Conservation (phyloP, 192 early-diverging fungal genomes). For the Coemansia asiatica region DNA sequence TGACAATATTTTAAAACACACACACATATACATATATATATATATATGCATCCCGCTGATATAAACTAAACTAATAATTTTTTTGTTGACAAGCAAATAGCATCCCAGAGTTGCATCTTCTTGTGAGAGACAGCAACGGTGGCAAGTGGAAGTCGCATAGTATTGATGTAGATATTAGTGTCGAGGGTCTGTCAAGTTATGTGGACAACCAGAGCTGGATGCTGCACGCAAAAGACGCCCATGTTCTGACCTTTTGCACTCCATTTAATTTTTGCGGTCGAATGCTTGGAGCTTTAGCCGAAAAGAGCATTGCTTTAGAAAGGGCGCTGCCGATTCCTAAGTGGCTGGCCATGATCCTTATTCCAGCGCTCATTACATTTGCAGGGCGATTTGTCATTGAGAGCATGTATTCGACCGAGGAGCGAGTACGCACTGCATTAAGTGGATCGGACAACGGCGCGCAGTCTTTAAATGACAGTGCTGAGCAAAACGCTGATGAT, state of each 20-base stretch:
- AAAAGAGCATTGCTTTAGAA: conserved; percentile 30
- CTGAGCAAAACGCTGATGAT: not conserved
- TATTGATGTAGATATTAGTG: conserved; percentile 8
- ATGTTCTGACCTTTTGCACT: conserved; percentile 22
- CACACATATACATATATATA: too few species aligned
- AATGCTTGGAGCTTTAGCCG: conserved; percentile 30
- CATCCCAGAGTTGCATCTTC: conserved; percentile 37
- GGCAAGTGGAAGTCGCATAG: conserved; percentile 33
- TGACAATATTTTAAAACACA: not conserved
- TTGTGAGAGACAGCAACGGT: conserved; percentile 20
- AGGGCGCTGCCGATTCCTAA: conserved; percentile 33
- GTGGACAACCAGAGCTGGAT: conserved; percentile 19
- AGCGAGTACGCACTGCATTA: conserved; percentile 3
- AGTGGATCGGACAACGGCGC: not conserved
- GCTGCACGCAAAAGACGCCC: not conserved
- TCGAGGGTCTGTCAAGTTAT: conserved; percentile 22
- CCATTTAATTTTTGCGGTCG: conserved; percentile 49
- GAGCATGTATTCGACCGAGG: conserved; percentile 40
- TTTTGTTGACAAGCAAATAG: conserved; percentile 18
- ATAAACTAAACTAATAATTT: not conserved
- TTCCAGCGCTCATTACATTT: conserved; percentile 40
- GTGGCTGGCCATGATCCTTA: conserved; percentile 47
- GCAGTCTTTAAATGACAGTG: too few species aligned
- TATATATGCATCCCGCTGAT: too few species aligned
- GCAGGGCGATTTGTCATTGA: conserved; percentile 41